Percentiles rank a stretch among this genome's conserved stretches.
Conservation (phyloP, 768 basidiomycete species). For the Mycena alexandri region DNA sequence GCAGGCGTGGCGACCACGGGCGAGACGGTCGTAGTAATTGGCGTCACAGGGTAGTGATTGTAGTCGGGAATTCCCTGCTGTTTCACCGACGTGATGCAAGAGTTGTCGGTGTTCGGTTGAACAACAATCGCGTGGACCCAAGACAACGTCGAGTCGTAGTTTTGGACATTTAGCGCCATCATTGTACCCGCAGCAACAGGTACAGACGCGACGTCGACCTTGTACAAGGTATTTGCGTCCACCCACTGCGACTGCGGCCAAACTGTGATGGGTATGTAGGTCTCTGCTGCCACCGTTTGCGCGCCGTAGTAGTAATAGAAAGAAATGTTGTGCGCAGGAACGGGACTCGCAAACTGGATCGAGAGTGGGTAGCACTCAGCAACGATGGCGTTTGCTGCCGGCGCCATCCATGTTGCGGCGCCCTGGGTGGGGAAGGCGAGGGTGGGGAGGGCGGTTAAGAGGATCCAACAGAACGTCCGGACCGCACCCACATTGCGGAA, state of each 20-base stretch:
- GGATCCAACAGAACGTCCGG: no score
- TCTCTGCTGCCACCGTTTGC: background rate
- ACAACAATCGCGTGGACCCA: background rate
- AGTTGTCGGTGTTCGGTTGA: slow-evolving; percentile 7
- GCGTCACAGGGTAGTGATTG: background rate
- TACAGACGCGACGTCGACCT: background rate
- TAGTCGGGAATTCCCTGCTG: background rate
- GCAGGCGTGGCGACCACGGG: background rate
- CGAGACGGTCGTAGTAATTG: slow-evolving; percentile 2
- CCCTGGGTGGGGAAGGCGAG: background rate
- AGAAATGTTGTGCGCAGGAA: background rate
- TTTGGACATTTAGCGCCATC: background rate
- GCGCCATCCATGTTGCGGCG: background rate
- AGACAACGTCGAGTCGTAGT: background rate
- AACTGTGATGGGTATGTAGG: background rate
- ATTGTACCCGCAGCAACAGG: slow-evolving; percentile 8
- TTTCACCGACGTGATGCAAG: slow-evolving; percentile 2
- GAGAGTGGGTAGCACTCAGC: slow-evolving; percentile 12
- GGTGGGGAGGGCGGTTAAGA: no score
- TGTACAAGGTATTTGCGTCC: background rate
- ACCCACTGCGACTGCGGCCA: slow-evolving; percentile 5
- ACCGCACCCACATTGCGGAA: no score
- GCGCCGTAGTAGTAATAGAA: slow-evolving; percentile 5
- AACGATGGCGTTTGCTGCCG: background rate
- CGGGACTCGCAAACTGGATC: slow-evolving; percentile 2